Evolutionary conservation across 768 basidiomycete species (phyloP), one percentile per base, ranked within the genome.

Genomic region (Infundibulicybe gibba): DNA sequence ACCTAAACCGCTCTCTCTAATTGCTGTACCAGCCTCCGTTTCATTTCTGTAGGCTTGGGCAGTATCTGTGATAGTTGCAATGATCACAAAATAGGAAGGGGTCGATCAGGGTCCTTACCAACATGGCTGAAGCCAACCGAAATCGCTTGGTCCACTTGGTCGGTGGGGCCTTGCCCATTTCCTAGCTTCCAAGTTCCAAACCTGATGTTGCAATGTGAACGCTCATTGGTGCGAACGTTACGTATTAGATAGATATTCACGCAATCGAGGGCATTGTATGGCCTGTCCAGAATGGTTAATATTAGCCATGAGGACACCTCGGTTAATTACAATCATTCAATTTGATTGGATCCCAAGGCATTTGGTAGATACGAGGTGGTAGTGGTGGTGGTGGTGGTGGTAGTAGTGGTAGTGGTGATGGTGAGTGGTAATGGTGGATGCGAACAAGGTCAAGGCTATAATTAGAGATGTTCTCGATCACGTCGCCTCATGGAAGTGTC

Each of bases 161-260:
- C 70, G 16, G 71, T 70, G 5, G 77, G 60, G 19, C 62, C 66
- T 49, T 77, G 72, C 0, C 81, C 83, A 33, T 78, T 77, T 1
- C 81, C 80, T n/a, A 81, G 52, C 35, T 69, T 79, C 79, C 82
- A 84, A 3, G 84, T 85, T 25, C 83, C 85, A 55, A 80, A 83
- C 11, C 69, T 71, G 43, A 16, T 14, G 40, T 11, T 11, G 15
- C 13, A n/a, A n/a, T 30, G 38, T 6, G n/a, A n/a, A 30, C 13
- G 17, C 14, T 25, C 1, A 14, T 33, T 15, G 6, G 9, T 35
- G 9, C 8, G 3, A 31, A 12, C 10, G 14, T 31, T 30, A 17
- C 8, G 25, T 8, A 8, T 25, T 25, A 8, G 3, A 25, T 25
- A 3, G 25, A 25, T 25, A 25, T 25, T 25, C 8, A 25, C 25